Base-by-base conservation (phyloP, 441 rosid species). In the Capsella rubella region DNA sequence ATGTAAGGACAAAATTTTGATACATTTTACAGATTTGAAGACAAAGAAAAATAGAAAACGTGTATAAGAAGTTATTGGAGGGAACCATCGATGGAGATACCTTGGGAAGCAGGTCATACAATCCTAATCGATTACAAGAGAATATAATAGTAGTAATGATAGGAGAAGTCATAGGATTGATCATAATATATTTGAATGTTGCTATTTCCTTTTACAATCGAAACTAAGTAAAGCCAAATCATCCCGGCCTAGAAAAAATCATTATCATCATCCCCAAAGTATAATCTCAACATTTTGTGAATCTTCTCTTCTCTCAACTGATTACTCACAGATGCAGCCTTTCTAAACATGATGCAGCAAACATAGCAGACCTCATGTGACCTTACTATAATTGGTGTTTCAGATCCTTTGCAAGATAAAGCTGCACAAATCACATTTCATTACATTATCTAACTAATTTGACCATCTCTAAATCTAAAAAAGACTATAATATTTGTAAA, bases 301-400 rank as follows among this genome's bases (percentile, higher is more conserved):
- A 54, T 54, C 12, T 29, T 54, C 18, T 54, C 37, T 54, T 54
- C 18, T 54, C 59, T 54, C 59, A 29, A 14, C 21, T 28, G 18
- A 56, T 32, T 56, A 55, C 32, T 29, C 25, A 55, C 13, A 55
- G 12, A 55, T 14, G 11, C 40, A 55, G 12, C 18, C 6, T 31
- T 55, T 55, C 6, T 15, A 7, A 32, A 4, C 42, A 56, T 15
- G 37, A 2, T 34, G 8, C 37, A 0, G 37, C 2, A 34, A 34
- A 34, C 37, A 34, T 34, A 34, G 37, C 37, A 34, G 37, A 34
- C 37, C 9, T 34, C 37, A 34, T 34, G 37, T 1, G 37, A 8
- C 37, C 6, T 34, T 34, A 34, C 1, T 34, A 34, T 1, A 34
- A 6, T 34, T 34, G 37, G 8, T 34, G 32, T 31, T 31, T 31